phyloP scores from a whole-genome alignment of 2,329 filamentous ascomycete species.

The Sclerotinia spermophila region DNA sequence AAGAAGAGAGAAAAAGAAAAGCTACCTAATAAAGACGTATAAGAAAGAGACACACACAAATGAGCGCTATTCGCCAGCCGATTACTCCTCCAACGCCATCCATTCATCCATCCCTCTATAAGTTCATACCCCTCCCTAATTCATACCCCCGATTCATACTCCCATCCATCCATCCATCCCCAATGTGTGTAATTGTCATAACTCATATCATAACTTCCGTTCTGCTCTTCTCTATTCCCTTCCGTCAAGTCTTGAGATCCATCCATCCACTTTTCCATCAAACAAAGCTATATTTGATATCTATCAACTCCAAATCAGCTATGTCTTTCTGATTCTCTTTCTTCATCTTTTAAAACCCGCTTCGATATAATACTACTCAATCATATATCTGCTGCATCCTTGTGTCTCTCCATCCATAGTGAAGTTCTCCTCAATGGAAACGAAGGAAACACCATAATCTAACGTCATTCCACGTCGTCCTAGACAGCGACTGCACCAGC shows the following conservation, averaged over 20 bases:
- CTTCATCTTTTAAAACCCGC: not conserved
- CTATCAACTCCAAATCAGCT: not conserved
- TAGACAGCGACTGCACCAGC: not conserved
- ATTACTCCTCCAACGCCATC: not conserved
- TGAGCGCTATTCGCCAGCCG: not conserved
- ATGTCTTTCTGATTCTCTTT: not conserved
- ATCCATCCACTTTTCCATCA: not conserved
- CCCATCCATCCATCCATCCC: not conserved
- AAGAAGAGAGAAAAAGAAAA: not conserved
- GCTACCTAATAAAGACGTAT: not conserved
- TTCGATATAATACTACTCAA: not conserved
- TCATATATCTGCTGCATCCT: not conserved
- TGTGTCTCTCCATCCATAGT: too few species aligned
- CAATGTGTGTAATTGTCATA: not conserved
- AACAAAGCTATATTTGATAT: not conserved
- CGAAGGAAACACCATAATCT: not conserved
- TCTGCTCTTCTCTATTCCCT: not conserved
- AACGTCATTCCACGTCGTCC: not conserved
- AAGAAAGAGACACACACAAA: not conserved
- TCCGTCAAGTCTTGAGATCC: not conserved
- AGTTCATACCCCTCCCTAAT: not conserved
- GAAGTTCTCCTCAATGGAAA: not conserved
- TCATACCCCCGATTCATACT: not conserved
- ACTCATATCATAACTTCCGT: constrained; percentile 1
- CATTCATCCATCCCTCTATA: constrained; percentile 6